Base-by-base conservation (phyloP, 1,139 yeast species). In the Taphrina communis region DNA sequence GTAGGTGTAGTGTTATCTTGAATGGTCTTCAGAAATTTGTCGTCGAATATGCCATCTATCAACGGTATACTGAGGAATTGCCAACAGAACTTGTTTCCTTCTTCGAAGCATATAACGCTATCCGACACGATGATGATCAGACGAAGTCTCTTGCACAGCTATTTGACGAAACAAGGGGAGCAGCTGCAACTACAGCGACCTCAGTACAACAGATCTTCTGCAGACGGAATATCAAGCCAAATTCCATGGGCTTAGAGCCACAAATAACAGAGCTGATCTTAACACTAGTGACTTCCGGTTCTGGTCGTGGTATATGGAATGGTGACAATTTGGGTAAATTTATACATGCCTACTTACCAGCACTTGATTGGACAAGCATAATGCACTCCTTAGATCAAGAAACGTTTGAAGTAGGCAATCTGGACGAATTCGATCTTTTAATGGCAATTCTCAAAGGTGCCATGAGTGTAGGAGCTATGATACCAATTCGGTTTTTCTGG, bases 401-500 rank as follows among this genome's bases (percentile, higher is more conserved):
- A 8, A 55, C 56, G 17, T 31, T 63, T 25, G 58, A 46, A 36
- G 21, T 63, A 11, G 36, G 44, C 19, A 35, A 39, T 14, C 17
- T 48, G 12, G 46, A 50, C 36, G 67, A 63, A 17, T 55, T 63
- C 21, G 48, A 38, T 31, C 41, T 69, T 5, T 39, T 69, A 42
- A 48, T 66, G 46, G 56, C 46, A 2, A 66, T 53, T 7, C 46
- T 69, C 44, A 56, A 36, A 12, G 65, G 63, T 41, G 69, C 61
- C 31, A 55, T 65, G 25, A 46, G 50, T 44, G 46, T 36, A 9
- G 63, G 63, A 6, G 60, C 65, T 17, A 39, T n/a, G 9, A 38
- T 70, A 21, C 69, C 72, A 7, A 44, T 70, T 4, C 68, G 61
- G n/a, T 60, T 65, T 25, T 57, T 70, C 21, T 70, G 71, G 72